Evolutionary conservation across 164 flowering plant species (phyloP), one percentile per base, ranked within the genome.

Genomic region (Tetracentron sinense): DNA sequence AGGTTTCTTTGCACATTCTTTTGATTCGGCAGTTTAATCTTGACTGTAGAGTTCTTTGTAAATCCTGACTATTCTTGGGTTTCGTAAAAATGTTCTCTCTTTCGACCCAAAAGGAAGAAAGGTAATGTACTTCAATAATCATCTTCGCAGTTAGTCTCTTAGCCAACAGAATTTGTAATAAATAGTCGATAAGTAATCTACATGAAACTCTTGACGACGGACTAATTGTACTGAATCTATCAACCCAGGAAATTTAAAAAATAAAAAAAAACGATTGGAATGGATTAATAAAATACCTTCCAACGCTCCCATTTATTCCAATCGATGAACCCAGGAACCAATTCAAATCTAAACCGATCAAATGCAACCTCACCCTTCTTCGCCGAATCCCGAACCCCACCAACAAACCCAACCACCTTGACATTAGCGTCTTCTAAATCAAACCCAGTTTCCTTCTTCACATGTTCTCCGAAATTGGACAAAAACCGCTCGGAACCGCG

Each of bases 261-360:
- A 16, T 4, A 10, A 12, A 38, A 17, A 2, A 50, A 49, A 14
- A 42, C 5, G 20, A 12, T 15, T 23, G 35, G 54, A 58, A 21
- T 6, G 30, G 14, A 21, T 21, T 16, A 38, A 50, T 3, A 23
- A 53, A 29, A 63, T 74, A 90, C 97, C 97, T 90, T 90, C 98
- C 97, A 93, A 21, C 63, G 75, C 31, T 87, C 85, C 91, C 78
- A 81, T 28, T 70, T 70, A 69, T 94, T 90, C 97, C 98, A 91
- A 54, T 72, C 69, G 7, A 89, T 33, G 61, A 94, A 82, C 56
- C 64, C 70, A 27, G 92, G 90, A 56, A 85, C 26, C 68, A 74
- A 30, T 49, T 81, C 85, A 27, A 68, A 65, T 75, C 79, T 76
- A 3, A 87, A 66, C 67, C 81, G 74, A 53, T 75, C 68, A 42